Percentiles rank a stretch among this genome's conserved stretches.
These are phyloP conservation scores for Mucor racemosus DNA, from an alignment of 371 early-diverging fungal species.

Conservation along the genomic window DNA sequence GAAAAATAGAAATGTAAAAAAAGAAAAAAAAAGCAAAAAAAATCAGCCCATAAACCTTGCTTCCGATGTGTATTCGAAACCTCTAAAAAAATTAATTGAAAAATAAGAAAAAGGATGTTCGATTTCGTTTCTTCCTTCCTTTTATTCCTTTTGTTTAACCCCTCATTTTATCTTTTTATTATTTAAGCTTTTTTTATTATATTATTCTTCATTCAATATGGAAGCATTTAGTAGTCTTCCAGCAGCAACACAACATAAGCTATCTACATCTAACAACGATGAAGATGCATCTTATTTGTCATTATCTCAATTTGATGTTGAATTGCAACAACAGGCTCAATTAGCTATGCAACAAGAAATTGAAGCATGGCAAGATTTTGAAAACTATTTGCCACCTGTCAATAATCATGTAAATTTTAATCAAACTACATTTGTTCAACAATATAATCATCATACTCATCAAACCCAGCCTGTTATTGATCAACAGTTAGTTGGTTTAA, in stretches of 20 bases:
- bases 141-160: neutral
- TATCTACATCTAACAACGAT: neutral
- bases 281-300: constrained; percentile 18
- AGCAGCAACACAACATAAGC: neutral
- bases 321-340: constrained; percentile 52
- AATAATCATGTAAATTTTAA: neutral
- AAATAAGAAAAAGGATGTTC: neutral
- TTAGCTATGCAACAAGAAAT: constrained; percentile 38
- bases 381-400: constrained; percentile 38
- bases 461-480: neutral
- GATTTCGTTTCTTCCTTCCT: neutral
- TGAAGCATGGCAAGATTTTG: constrained; percentile 43
- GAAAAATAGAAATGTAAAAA: neutral
- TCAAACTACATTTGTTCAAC: constrained; percentile 1
- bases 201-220: neutral
- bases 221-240: constrained; percentile 15
- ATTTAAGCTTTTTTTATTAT: neutral
- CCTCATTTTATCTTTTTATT: neutral
- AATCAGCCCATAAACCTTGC: constrained; percentile 19
- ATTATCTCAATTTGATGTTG: constrained; percentile 43
- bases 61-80: constrained; percentile 11
- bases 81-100: neutral
- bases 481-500: neutral
- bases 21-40: constrained; percentile 3
- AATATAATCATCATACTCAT: neutral